Percentiles rank a stretch among this genome's conserved stretches.
Evolutionary conservation across 768 basidiomycete genomes (phyloP).

Genomic region (Tricholoma saponaceum): DNA sequence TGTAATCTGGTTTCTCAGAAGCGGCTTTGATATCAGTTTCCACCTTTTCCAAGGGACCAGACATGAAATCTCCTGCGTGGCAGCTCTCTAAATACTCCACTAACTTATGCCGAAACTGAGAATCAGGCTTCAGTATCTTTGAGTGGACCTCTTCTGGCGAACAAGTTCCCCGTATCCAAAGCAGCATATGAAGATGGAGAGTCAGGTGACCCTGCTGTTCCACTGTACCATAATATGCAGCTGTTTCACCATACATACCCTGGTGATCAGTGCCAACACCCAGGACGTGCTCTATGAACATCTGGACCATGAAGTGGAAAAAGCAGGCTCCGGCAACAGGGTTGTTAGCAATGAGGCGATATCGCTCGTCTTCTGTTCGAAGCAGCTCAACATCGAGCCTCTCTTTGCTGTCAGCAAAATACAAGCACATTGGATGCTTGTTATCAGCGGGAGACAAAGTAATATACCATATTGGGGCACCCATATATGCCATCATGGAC

Average conservation of each 20-base stretch:
- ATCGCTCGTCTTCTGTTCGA: not conserved
- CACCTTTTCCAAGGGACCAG: not conserved
- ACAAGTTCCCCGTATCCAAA: constrained; percentile 19
- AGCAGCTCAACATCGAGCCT: not conserved
- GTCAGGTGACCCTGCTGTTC: constrained; percentile 27
- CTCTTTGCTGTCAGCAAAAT: constrained; percentile 5
- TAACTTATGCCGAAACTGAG: not conserved
- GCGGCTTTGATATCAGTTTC: not conserved
- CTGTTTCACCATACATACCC: constrained; percentile 19
- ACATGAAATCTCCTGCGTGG: not conserved
- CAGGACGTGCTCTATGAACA: constrained; percentile 5
- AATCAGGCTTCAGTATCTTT: constrained; percentile 1
- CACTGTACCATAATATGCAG: constrained; percentile 27
- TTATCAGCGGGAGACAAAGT: constrained; percentile 27
- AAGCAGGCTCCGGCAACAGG: not conserved
- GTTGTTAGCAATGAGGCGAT: not conserved
- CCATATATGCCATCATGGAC: constrained; percentile 19
- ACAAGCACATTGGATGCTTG: constrained; percentile 27
- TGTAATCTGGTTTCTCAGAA: not conserved
- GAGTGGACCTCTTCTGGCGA: constrained; percentile 6
- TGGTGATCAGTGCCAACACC: constrained; percentile 1
- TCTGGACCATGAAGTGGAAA: not conserved
- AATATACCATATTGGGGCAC: constrained; percentile 30
- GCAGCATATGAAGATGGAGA: constrained; percentile 23
- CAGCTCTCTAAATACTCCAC: not conserved